A percentile compares a stretch with the other conserved stretches of the same genome.
Evolutionary conservation across 2,329 filamentous ascomycete genomes (phyloP).

Genomic region (Sporothrix globosa): DNA sequence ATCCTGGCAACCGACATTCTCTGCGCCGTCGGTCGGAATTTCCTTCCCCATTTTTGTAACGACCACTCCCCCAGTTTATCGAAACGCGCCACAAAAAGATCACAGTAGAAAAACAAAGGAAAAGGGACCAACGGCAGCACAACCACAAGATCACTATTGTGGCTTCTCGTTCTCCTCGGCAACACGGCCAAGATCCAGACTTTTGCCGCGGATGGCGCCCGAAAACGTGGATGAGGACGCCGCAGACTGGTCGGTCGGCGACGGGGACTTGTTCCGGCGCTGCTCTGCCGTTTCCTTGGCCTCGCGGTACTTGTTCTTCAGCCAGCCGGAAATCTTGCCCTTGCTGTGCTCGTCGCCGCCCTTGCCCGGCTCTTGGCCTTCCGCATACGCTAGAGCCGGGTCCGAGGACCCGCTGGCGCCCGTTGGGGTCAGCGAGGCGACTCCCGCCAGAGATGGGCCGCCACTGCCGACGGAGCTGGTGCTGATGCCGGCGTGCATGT

Average conservation of each 20-base stretch:
- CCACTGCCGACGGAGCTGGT: constrained; percentile 70
- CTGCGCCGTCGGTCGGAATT: neutral
- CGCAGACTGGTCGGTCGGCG: constrained; percentile 38
- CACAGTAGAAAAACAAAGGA: neutral
- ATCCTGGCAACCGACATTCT: neutral
- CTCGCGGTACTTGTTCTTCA: constrained; percentile 63
- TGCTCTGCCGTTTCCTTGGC: constrained; percentile 61
- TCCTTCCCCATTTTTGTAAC: neutral
- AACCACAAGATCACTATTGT: neutral
- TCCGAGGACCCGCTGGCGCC: constrained; percentile 58
- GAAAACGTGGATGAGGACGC: constrained; percentile 8
- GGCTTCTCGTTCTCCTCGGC: constrained; percentile 31
- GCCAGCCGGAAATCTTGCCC: constrained; percentile 58
- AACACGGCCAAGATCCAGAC: constrained; percentile 33
- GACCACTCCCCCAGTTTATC: neutral
- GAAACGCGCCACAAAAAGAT: neutral
- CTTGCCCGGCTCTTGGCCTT: constrained; percentile 47
- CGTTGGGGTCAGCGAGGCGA: constrained; percentile 52
- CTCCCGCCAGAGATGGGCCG: constrained; percentile 37
- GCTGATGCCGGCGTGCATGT: constrained; percentile 66
- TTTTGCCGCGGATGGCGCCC: constrained; percentile 29
- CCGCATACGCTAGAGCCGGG: constrained; percentile 46
- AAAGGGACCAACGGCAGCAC: neutral
- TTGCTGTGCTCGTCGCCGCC: constrained; percentile 49
- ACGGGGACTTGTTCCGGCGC: constrained; percentile 60